Base-by-base conservation (phyloP, 192 early-diverging fungal species). In the Coemansia sp. region DNA sequence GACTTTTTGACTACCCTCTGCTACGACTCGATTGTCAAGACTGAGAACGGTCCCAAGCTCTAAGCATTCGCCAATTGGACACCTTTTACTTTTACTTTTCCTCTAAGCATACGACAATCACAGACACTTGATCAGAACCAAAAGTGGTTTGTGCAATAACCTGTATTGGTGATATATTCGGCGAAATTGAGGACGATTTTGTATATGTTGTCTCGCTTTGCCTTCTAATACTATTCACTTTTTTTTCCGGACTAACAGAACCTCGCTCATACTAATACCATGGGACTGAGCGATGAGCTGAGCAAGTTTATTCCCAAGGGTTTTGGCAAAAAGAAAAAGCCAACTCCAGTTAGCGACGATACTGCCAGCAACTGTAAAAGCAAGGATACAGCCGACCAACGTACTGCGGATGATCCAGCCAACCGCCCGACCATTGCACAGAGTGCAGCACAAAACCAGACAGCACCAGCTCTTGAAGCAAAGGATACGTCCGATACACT, bases 1-100 rank as follows among this genome's bases (percentile, higher is more conserved):
- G 96, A 98, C 69, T 98, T 98, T 82, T 86, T 98, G 77, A 96
- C 96, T 68, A 91, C 91, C 7, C 85, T 96, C 58, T 91, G 94
- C 78, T 98, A 98, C 80, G 91, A 95, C 85, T 89, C 93, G 38
- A 96, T 98, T 69, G 80, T 91, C 67, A 67, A 70, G 71, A 71
- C 67, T 48, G 74, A 80, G 66, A 50, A 42, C 62, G 41, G 50
- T 21, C 51, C 79, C 70, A 82, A 63, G 69, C 72, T 82, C 41
- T 82, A 74, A 70, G 44, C 19, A 37, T 41, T 66, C 7, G 34
- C 34, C 7, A 36, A 7, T 23, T 51, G 12, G 10, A 4, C 15
- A 15, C 4, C 3, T 19, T 50, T 50, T 38, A 53, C 58, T n/a
- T 50, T 63, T 59, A 4, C 55, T 51, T 31, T 59, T 1, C 34